These are phyloP conservation scores for Musa beccarii DNA, from an alignment of 176 grass and related monocot genomes.

Conservation along the genomic window DNA sequence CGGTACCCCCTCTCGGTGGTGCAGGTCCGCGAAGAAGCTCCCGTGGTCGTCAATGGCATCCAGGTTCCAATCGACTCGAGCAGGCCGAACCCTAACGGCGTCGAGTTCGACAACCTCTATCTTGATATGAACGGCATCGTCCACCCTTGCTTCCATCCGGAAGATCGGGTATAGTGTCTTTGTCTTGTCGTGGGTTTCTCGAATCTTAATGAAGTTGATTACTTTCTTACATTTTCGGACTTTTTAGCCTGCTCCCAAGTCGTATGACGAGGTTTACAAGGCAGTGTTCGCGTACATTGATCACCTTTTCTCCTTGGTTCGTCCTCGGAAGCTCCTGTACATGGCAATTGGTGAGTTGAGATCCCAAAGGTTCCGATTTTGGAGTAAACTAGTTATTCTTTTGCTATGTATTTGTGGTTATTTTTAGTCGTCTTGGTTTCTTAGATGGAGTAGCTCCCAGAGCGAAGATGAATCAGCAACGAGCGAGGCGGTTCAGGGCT, in stretches of 20 bases:
- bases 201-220: not conserved
- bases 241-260: constrained; percentile 22
- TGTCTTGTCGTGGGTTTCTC: not conserved
- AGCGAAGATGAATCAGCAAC: constrained; percentile 81
- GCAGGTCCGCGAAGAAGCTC: constrained; percentile 17
- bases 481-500: constrained; percentile 43
- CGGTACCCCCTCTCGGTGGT: constrained; percentile 23
- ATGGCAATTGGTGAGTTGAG: constrained; percentile 39
- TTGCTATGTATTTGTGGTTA: not conserved
- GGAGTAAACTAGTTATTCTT: not conserved
- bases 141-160: constrained; percentile 49
- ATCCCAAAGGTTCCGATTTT: not conserved
- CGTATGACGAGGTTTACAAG: constrained; percentile 53
- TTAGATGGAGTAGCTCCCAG: constrained; percentile 70
- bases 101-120: constrained; percentile 53
- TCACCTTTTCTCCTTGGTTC: constrained; percentile 33
- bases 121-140: constrained; percentile 43
- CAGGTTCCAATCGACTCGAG: constrained; percentile 25
- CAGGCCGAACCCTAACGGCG: constrained; percentile 30
- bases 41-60: constrained; percentile 24
- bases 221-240: not conserved
- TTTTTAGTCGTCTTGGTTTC: not conserved
- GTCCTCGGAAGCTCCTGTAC: constrained; percentile 50
- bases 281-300: constrained; percentile 58
- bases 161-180: constrained; percentile 22